Percentiles rank a stretch among this genome's conserved stretches.
phyloP scores from a whole-genome alignment of 2,329 filamentous ascomycete species.

The Xylariomycetidae sp. region DNA sequence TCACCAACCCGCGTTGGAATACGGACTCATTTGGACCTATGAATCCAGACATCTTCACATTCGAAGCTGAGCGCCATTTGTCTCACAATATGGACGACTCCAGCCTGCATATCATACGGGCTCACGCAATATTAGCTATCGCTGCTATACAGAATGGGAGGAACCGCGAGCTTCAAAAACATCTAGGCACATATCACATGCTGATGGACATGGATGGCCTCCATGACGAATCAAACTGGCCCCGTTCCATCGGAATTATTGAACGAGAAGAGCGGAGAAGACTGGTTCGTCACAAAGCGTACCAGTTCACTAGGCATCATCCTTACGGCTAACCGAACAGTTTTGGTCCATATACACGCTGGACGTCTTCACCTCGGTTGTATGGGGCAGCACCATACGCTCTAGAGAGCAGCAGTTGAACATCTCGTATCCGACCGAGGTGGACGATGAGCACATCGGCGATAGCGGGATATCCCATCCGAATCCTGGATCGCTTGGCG shows the following conservation, averaged over 20 bases:
- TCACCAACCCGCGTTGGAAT: slow-evolving; percentile 6
- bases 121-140: slow-evolving; percentile 6
- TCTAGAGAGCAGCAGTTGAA: slow-evolving; percentile 6
- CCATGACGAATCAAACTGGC: slow-evolving; percentile 8
- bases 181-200: slow-evolving; percentile 6
- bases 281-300: slow-evolving; percentile 2
- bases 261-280: slow-evolving; percentile 7
- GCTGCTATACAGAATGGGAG: slow-evolving; percentile 5
- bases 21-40: slow-evolving; percentile 1
- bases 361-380: slow-evolving; percentile 3
- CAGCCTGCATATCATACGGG: slow-evolving; percentile 6
- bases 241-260: slow-evolving; percentile 2
- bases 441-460: slow-evolving; percentile 5
- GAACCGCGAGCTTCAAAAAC: slow-evolving; percentile 2
- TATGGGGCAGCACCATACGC: slow-evolving; percentile 4
- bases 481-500: not conserved
- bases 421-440: slow-evolving; percentile 5
- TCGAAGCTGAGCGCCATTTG: slow-evolving; percentile 3
- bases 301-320: not conserved
- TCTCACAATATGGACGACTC: slow-evolving; percentile 1
- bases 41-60: slow-evolving; percentile 4
- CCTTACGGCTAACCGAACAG: slow-evolving; percentile 2
- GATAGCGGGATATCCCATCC: slow-evolving; percentile 2
- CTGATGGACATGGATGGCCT: slow-evolving; percentile 7
- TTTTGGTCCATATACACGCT: slow-evolving; percentile 8